phyloP scores from a whole-genome alignment of 345 rosid genomes.

The Nasturtium officinale region DNA sequence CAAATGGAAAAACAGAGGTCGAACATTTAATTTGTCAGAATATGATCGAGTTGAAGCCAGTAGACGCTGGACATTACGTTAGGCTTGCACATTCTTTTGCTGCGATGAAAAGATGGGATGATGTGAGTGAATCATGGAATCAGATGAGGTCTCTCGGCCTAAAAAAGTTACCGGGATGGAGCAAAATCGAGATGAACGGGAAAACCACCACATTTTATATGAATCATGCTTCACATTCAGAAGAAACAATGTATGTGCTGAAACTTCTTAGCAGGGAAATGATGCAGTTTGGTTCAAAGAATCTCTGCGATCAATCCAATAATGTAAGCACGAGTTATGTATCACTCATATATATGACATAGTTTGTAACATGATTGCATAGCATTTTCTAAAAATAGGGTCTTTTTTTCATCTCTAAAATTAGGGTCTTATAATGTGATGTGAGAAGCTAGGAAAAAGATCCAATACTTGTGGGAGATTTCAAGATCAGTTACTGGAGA shows the following conservation, averaged over 20 bases:
- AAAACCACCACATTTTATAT: constrained; percentile 51
- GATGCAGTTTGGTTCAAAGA: constrained; percentile 34
- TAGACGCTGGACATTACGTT: constrained; percentile 54
- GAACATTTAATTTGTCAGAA: constrained; percentile 46
- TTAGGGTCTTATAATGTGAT: constrained; percentile 18
- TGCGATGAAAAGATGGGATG: constrained; percentile 59
- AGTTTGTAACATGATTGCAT: not conserved
- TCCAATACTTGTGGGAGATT: constrained; percentile 39
- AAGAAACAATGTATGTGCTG: constrained; percentile 48
- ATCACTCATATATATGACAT: not conserved
- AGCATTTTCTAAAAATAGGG: constrained; percentile 21
- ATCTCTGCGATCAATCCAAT: not conserved
- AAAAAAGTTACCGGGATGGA: constrained; percentile 66
- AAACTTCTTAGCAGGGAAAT: constrained; percentile 46
- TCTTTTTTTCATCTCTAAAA: constrained; percentile 21
- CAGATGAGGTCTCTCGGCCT: constrained; percentile 59
- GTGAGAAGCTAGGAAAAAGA: constrained; percentile 19
- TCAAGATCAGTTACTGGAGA: constrained; percentile 29
- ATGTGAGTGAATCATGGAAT: constrained; percentile 54
- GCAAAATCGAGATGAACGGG: constrained; percentile 53
- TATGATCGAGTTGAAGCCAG: constrained; percentile 47
- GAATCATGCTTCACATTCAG: constrained; percentile 54
- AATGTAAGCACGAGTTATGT: not conserved
- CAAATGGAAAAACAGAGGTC: constrained; percentile 43
- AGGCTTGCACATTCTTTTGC: constrained; percentile 64